Conservation (phyloP, 1,139 yeast genomes). For the Geotrichum carabidarum region DNA sequence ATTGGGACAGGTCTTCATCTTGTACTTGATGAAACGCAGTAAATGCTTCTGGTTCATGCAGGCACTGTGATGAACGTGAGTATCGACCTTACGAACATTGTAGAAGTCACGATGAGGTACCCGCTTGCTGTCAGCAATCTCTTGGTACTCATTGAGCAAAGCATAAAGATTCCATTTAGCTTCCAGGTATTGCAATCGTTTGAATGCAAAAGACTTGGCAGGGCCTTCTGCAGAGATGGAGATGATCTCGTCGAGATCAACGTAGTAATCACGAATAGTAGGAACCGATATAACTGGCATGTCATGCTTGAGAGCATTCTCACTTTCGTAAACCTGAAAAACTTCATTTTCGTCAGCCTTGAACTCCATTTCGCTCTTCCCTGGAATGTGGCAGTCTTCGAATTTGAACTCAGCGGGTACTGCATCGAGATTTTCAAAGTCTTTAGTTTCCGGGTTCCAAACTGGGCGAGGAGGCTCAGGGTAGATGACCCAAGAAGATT, state of each 20-base stretch:
- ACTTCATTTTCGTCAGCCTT: conserved; percentile 59
- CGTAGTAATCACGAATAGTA: conserved; percentile 71
- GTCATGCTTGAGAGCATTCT: conserved; percentile 31
- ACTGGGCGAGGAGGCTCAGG: conserved; percentile 95
- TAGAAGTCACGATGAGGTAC: conserved; percentile 96
- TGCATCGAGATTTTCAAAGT: conserved; percentile 19
- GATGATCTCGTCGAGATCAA: conserved; percentile 69
- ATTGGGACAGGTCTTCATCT: conserved; percentile 71
- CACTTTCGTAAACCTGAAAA: conserved; percentile 53
- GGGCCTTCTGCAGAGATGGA: conserved; percentile 89
- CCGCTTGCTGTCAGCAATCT: conserved; percentile 72
- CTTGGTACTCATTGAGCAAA: conserved; percentile 85
- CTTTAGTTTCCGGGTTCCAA: conserved; percentile 61
- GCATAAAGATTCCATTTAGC: conserved; percentile 94
- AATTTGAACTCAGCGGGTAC: conserved; percentile 56
- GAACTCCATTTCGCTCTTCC: conserved; percentile 48
- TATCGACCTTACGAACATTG: conserved; percentile 96
- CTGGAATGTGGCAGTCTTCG: conserved; percentile 61
- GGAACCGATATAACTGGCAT: conserved; percentile 60
- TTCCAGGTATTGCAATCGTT: conserved; percentile 86
- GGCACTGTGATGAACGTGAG: conserved; percentile 98
- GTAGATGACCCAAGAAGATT: conserved; percentile 64
- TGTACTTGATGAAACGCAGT: conserved; percentile 87
- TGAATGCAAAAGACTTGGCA: conserved; percentile 92
- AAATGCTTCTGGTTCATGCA: conserved; percentile 98